Conservation (phyloP, 2,329 filamentous ascomycete genomes). For the Pestalotiopsis sp. region DNA sequence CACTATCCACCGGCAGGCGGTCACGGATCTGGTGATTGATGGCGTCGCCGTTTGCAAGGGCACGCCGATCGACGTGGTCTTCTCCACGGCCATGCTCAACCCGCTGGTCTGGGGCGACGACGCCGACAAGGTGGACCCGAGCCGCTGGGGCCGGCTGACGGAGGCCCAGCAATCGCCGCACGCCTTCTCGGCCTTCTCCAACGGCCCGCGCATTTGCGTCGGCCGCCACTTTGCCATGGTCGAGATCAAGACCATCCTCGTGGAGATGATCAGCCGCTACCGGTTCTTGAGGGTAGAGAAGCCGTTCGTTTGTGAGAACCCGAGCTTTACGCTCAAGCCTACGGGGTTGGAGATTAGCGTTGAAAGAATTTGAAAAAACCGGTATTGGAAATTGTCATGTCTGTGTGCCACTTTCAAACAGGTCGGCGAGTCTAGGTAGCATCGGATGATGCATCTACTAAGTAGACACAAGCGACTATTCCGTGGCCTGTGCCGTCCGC, state of each 20-base stretch:
- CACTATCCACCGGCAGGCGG: conserved; percentile 16
- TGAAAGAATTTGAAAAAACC: background rate
- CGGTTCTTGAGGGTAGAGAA: conserved; percentile 1
- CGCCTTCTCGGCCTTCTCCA: conserved; percentile 21
- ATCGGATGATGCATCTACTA: background rate
- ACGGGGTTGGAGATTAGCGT: background rate
- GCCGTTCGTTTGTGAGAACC: conserved; percentile 1
- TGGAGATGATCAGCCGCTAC: conserved; percentile 22
- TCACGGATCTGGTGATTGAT: conserved; percentile 22
- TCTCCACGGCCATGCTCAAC: conserved; percentile 22
- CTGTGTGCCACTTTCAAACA: background rate
- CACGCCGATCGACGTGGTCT: conserved; percentile 24
- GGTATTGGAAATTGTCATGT: background rate
- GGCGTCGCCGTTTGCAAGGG: conserved; percentile 27
- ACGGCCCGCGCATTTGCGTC: conserved; percentile 29
- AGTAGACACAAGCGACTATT: background rate
- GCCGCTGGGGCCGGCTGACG: conserved; percentile 23
- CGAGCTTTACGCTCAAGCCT: background rate
- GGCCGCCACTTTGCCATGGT: conserved; percentile 27
- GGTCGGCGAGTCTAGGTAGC: background rate
- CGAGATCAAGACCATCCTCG: conserved; percentile 29
- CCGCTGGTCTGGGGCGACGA: conserved; percentile 28
- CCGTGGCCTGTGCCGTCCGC: background rate
- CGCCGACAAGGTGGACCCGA: conserved; percentile 24
- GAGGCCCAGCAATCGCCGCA: conserved; percentile 17